Conservation (phyloP, 2,329 filamentous ascomycete genomes). For the Hymenoscyphus occultus region DNA sequence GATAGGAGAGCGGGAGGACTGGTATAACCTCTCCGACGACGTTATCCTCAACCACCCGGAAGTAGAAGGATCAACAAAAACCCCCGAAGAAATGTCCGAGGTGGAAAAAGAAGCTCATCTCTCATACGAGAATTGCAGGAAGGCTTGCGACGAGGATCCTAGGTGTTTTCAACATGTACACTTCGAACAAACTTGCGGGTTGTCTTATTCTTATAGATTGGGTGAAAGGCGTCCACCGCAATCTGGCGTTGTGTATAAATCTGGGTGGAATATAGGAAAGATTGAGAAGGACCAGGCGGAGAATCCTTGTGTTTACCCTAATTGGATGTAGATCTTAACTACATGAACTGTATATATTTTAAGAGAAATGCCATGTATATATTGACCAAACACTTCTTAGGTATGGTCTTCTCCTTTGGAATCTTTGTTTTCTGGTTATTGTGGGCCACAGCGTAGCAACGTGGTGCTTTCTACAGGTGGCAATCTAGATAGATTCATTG, state of each 20-base stretch:
- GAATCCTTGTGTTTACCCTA: conserved; percentile 1
- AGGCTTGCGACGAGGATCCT: conserved; percentile 43
- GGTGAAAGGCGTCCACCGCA: background rate
- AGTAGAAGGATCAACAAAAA: conserved; percentile 38
- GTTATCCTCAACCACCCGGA: conserved; percentile 29
- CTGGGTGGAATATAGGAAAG: background rate
- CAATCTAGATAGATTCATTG: too few species aligned
- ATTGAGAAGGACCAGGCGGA: background rate
- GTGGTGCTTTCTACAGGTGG: too few species aligned
- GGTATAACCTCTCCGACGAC: conserved; percentile 52
- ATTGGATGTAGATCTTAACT: background rate
- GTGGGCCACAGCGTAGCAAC: too few species aligned
- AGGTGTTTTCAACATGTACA: conserved; percentile 38
- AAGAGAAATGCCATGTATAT: background rate
- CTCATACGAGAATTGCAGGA: conserved; percentile 43
- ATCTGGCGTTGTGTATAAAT: background rate
- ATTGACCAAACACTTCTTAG: too few species aligned
- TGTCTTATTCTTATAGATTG: background rate
- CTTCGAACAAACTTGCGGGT: conserved; percentile 19
- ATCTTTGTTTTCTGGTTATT: too few species aligned
- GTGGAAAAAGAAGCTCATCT: conserved; percentile 42
- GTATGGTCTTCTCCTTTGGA: too few species aligned
- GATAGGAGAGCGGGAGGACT: conserved; percentile 42
- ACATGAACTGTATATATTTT: background rate
- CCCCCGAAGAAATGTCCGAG: conserved; percentile 23